phyloP scores from a whole-genome alignment of 345 rosid species.

The Raphanus sativus region DNA sequence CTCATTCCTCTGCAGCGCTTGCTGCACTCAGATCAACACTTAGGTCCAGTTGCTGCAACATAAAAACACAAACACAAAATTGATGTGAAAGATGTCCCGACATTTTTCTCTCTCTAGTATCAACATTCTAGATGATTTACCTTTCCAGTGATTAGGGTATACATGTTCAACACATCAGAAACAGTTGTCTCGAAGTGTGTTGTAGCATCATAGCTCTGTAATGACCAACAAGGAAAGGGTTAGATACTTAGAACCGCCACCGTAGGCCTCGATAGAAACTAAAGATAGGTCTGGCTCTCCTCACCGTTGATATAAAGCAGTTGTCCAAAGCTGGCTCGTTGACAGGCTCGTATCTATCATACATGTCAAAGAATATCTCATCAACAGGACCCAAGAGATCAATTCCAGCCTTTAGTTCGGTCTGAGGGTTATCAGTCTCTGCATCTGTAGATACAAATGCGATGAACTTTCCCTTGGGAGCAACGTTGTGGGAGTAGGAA shows the following conservation, averaged over 20 bases:
- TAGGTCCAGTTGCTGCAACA: conserved; percentile 40
- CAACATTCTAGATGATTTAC: conserved; percentile 14
- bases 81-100: neutral
- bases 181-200: conserved; percentile 48
- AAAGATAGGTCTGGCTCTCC: conserved; percentile 11
- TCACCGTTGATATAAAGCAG: conserved; percentile 84
- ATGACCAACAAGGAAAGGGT: neutral
- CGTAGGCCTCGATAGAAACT: neutral
- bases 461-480: conserved; percentile 85
- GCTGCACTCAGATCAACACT: conserved; percentile 46
- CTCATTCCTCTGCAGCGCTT: conserved; percentile 44
- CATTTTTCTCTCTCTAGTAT: neutral
- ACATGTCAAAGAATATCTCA: conserved; percentile 76
- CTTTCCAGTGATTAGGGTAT: conserved; percentile 47
- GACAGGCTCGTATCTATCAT: conserved; percentile 72
- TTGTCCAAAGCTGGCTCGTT: conserved; percentile 56
- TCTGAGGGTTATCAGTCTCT: conserved; percentile 77
- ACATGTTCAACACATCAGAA: conserved; percentile 41
- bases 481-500: conserved; percentile 93
- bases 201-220: conserved; percentile 47
- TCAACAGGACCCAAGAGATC: conserved; percentile 74
- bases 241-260: neutral
- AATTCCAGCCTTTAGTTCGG: conserved; percentile 77
- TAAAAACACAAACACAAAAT: neutral
- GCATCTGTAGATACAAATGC: conserved; percentile 95